phyloP scores from a whole-genome alignment of 371 early-diverging fungal species.

The Umbelopsis sp. region DNA sequence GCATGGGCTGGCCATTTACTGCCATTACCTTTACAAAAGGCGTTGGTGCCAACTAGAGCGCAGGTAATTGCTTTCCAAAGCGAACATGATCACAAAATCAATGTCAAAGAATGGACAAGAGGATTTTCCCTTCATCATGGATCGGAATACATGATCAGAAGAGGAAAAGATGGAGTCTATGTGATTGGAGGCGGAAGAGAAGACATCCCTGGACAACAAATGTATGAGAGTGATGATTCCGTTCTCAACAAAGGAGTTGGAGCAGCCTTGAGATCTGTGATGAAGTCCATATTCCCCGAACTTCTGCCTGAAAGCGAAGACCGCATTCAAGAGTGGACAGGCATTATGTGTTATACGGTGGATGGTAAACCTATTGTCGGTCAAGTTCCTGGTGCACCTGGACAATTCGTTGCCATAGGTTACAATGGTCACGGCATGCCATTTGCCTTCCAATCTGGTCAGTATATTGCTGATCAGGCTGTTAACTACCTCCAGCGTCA shows the following conservation, averaged over 20 bases:
- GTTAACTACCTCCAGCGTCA: not conserved
- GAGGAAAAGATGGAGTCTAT: slow-evolving; percentile 9
- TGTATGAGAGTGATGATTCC: slow-evolving; percentile 44
- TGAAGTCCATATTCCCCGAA: slow-evolving; percentile 15
- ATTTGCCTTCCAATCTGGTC: slow-evolving; percentile 6
- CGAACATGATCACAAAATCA: not conserved
- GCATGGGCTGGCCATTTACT: slow-evolving; percentile 6
- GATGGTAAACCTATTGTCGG: slow-evolving; percentile 53
- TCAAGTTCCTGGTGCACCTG: slow-evolving; percentile 21
- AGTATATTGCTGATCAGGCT: slow-evolving; percentile 5
- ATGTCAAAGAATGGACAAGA: not conserved
- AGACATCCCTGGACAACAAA: slow-evolving; percentile 36
- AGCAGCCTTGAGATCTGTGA: slow-evolving; percentile 30
- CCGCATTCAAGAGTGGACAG: slow-evolving; percentile 45
- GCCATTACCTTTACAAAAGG: not conserved
- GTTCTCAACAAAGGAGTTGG: slow-evolving; percentile 34
- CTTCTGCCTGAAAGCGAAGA: not conserved
- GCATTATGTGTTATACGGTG: slow-evolving; percentile 31
- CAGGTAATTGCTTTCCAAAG: slow-evolving; percentile 8
- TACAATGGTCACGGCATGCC: slow-evolving; percentile 35
- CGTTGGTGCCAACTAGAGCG: not conserved
- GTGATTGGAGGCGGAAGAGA: slow-evolving; percentile 58
- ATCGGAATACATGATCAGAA: slow-evolving; percentile 12
- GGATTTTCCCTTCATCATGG: slow-evolving; percentile 6
- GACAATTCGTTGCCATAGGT: slow-evolving; percentile 50